These are phyloP conservation scores for Rhizophora apiculata DNA, from an alignment of 345 rosid species.

Conservation along the genomic window DNA sequence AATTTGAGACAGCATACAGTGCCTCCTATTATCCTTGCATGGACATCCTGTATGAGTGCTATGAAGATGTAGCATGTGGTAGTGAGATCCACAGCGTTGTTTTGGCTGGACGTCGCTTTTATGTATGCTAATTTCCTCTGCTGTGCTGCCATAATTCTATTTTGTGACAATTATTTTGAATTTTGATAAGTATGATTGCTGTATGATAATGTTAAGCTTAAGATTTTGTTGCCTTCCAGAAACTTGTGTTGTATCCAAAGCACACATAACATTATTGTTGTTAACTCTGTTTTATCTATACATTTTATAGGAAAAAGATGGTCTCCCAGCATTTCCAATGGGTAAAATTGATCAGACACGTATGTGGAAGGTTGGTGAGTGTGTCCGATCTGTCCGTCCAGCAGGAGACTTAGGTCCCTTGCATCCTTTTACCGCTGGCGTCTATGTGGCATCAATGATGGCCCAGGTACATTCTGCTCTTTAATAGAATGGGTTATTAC, in stretches of 20 bases:
- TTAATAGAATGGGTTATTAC: too few species aligned
- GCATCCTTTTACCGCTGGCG: slow-evolving; percentile 84
- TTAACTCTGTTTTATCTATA: not conserved
- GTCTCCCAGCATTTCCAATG: slow-evolving; percentile 92
- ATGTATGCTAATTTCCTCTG: slow-evolving; percentile 35
- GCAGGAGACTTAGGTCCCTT: slow-evolving; percentile 81
- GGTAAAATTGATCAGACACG: slow-evolving; percentile 92
- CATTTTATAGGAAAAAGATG: slow-evolving; percentile 75
- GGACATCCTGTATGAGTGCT: slow-evolving; percentile 89
- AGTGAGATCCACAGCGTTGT: slow-evolving; percentile 87
- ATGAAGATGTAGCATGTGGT: slow-evolving; percentile 82
- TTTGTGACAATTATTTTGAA: too few species aligned
- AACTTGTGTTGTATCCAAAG: too few species aligned
- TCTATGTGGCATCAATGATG: slow-evolving; percentile 88
- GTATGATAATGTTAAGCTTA: not conserved
- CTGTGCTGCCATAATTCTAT: too few species aligned
- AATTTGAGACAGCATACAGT: slow-evolving; percentile 73
- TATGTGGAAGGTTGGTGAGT: slow-evolving; percentile 96
- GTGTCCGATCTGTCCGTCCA: slow-evolving; percentile 57
- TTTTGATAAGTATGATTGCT: too few species aligned
- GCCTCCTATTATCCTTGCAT: slow-evolving; percentile 83
- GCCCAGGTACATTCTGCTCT: slow-evolving; percentile 56
- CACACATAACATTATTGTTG: not conserved
- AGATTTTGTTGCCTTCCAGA: not conserved
- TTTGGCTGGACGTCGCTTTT: slow-evolving; percentile 91